A percentile compares a stretch with the other conserved stretches of the same genome.
Evolutionary conservation across 2,329 filamentous ascomycete species (phyloP).

Genomic region (Diaporthe citriasiana): DNA sequence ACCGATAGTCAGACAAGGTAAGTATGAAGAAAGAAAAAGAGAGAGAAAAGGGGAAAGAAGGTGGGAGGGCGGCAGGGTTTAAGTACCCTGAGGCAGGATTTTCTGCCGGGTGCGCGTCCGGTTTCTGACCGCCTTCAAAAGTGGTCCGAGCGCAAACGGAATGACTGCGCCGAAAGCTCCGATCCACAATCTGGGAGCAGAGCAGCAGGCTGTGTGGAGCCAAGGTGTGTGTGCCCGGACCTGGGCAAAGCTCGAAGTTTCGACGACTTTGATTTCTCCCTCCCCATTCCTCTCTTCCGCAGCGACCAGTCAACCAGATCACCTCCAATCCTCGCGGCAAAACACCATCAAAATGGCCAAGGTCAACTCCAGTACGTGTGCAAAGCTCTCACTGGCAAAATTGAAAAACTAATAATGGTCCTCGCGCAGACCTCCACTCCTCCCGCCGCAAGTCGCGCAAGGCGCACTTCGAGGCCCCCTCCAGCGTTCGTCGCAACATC

Average conservation of each 20-base stretch:
- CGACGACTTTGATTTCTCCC: background rate
- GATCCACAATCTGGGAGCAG: conserved; percentile 41
- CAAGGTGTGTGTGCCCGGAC: background rate
- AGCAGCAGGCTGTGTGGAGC: conserved; percentile 1
- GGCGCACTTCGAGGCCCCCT: conserved; percentile 96
- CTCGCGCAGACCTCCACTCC: conserved; percentile 73
- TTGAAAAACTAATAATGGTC: conserved; percentile 44
- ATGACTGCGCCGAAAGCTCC: conserved; percentile 40
- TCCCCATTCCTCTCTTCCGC: conserved; percentile 34
- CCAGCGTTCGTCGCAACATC: conserved; percentile 93
- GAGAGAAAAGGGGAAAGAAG: conserved; percentile 47
- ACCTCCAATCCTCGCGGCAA: conserved; percentile 43
- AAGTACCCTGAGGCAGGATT: background rate
- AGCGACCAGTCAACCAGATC: conserved; percentile 39
- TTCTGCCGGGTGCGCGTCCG: conserved; percentile 21
- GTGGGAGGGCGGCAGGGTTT: conserved; percentile 29
- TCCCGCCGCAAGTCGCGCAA: conserved; percentile 99
- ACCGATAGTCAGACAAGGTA: conserved; percentile 58
- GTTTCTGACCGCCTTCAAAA: conserved; percentile 1
- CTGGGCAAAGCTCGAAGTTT: conserved; percentile 12
- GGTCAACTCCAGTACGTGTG: conserved; percentile 65
- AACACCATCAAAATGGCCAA: conserved; percentile 75
- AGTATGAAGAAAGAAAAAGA: conserved; percentile 61
- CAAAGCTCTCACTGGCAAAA: background rate
- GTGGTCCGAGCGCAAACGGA: conserved; percentile 28